Percentiles rank a stretch among this genome's conserved stretches.
Conservation (phyloP, 345 rosid species). For the Carallia pectinifolia region DNA sequence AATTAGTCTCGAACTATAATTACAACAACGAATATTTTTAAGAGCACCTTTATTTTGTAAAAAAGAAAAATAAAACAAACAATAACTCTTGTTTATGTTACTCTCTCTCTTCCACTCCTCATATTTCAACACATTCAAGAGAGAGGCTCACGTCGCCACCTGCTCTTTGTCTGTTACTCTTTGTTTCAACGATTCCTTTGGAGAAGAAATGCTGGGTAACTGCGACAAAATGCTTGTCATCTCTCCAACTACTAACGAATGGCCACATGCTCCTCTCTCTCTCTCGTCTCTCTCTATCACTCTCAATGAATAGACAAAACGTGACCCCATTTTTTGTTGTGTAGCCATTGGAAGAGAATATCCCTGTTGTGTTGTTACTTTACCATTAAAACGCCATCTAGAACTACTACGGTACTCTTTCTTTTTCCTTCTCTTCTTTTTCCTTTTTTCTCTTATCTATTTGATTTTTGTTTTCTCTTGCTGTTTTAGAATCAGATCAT, state of each 20-base stretch:
- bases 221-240: slow-evolving; percentile 57
- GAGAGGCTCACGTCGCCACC: slow-evolving; percentile 56
- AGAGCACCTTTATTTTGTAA: too few species aligned
- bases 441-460: slow-evolving; percentile 8
- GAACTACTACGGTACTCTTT: slow-evolving; percentile 6
- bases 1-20: too few species aligned
- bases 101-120: slow-evolving; percentile 1
- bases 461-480: slow-evolving; percentile 19
- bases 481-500: slow-evolving; percentile 30
- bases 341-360: slow-evolving; percentile 29
- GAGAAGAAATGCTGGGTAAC: slow-evolving; percentile 53
- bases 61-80: too few species aligned
- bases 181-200: slow-evolving; percentile 60
- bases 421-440: slow-evolving; percentile 15
- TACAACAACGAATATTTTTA: too few species aligned
- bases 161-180: slow-evolving; percentile 64
- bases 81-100: neutral
- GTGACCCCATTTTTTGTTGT: slow-evolving; percentile 40
- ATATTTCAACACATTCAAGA: slow-evolving; percentile 33
- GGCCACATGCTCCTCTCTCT: slow-evolving; percentile 51
- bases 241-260: slow-evolving; percentile 60
- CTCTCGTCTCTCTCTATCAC: slow-evolving; percentile 24
- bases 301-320: slow-evolving; percentile 44
- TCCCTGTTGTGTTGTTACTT: slow-evolving; percentile 23
- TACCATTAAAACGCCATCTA: slow-evolving; percentile 15